These are phyloP conservation scores for Aegle marmelos DNA, from an alignment of 345 rosid species.

Conservation along the genomic window DNA sequence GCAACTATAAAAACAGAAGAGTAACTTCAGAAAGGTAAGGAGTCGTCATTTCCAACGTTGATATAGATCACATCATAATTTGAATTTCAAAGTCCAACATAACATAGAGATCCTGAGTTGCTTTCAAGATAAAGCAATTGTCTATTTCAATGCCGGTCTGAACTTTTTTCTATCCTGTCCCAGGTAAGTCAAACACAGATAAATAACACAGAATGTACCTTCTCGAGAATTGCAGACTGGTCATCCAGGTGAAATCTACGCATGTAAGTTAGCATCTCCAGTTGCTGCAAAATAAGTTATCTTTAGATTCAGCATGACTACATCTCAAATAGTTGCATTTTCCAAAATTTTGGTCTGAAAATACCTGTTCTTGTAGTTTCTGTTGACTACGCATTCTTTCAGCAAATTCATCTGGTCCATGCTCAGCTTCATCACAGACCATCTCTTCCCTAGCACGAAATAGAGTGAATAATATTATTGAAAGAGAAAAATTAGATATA, in stretches of 20 bases:
- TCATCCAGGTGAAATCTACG: slow-evolving; percentile 65
- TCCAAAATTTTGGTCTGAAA: not conserved
- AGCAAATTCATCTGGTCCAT: slow-evolving; percentile 56
- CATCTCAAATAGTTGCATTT: not conserved
- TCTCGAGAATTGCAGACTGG: slow-evolving; percentile 65
- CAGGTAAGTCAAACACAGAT: not conserved
- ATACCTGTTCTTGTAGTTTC: slow-evolving; percentile 59
- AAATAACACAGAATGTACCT: slow-evolving; percentile 35
- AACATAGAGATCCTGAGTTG: not conserved
- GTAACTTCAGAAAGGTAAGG: not conserved
- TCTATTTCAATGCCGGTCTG: not conserved
- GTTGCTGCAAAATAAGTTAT: slow-evolving; percentile 45
- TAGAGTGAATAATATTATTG: not conserved
- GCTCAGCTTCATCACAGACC: slow-evolving; percentile 87
- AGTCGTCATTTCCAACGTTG: not conserved
- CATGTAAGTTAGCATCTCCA: slow-evolving; percentile 82
- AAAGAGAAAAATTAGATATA: not conserved
- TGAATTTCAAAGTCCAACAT: not conserved
- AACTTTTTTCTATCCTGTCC: not conserved
- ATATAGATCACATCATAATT: not conserved
- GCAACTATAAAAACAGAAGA: slow-evolving; percentile 44
- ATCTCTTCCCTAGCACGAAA: slow-evolving; percentile 55
- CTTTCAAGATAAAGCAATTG: not conserved
- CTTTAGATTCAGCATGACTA: not conserved
- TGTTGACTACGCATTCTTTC: slow-evolving; percentile 50